phyloP scores from a whole-genome alignment of 768 basidiomycete species.

The Podaxis sp. region DNA sequence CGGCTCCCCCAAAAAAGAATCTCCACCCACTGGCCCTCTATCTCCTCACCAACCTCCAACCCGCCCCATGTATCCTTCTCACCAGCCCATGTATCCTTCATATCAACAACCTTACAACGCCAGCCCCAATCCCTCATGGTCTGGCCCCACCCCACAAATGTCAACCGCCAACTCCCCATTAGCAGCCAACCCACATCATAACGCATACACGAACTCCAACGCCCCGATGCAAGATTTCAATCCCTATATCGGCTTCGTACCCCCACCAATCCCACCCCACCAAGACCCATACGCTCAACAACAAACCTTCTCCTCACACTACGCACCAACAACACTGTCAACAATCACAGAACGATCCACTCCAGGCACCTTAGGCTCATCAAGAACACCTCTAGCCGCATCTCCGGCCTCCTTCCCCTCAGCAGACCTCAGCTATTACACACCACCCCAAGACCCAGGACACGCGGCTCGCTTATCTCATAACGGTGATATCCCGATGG shows the following conservation, averaged over 20 bases:
- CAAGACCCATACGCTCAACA: neutral
- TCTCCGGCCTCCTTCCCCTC: conserved; percentile 1
- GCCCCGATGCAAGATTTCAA: neutral
- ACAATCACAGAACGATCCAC: conserved; percentile 13
- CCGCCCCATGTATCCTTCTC: neutral
- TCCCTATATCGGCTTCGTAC: neutral
- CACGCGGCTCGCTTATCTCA: neutral
- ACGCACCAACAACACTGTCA: conserved; percentile 2
- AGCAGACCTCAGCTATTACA: neutral
- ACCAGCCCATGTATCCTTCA: neutral
- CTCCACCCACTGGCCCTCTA: neutral
- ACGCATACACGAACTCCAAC: neutral
- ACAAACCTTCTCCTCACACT: neutral
- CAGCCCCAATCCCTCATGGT: neutral
- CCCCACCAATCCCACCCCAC: neutral
- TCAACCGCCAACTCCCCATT: neutral
- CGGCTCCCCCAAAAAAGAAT: neutral
- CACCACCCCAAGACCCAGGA: neutral
- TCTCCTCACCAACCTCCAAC: neutral
- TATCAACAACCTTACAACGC: neutral
- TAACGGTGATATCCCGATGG: neutral
- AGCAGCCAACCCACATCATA: neutral
- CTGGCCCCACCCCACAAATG: neutral
- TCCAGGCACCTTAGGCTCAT: neutral
- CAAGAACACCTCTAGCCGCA: neutral